Evolutionary conservation across 331 rosid species (phyloP), one percentile per base, ranked within the genome.

Genomic region (Rosa hybrid): DNA sequence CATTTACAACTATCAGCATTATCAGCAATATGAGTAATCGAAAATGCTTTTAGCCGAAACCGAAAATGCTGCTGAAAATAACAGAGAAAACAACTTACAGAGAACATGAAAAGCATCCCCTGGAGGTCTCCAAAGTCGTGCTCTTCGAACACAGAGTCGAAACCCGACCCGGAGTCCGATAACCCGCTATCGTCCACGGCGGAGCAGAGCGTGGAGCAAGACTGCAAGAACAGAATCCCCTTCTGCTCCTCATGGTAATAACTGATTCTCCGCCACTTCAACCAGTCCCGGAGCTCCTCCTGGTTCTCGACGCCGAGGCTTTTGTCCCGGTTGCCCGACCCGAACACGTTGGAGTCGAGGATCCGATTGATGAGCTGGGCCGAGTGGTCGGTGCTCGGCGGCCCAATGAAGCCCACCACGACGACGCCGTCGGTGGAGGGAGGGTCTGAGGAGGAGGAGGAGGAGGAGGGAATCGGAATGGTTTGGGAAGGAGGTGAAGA

Each of bases 41-140:
- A 56, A 56, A 59, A 54, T 54, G 60, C n/a, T 34, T 54, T 57
- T 57, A 18, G 12, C 21, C 63, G 38, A 23, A 59, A 30, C 25
- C 13, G 14, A 59, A 56, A 76, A 23, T 71, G 39, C 34, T 25
- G 1, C 23, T 6, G 42, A 10, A 38, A 62, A 57, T 13, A 13
- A 60, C 11, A n/a, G 34, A n/a, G 67, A 62, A 12, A 78, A 48
- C 71, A 14, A 82, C 98, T 89, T 80, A 95, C 98, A 69, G 93
- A 88, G 92, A 95, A 95, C 98, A 95, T 92, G 89, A 92, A 90
- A 41, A 95, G 91, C 94, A 91, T 79, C 83, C 93, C 99, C 86
- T 89, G 94, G 48, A 89, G 94, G 80, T 92, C 97, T 20, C 93
- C 88, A 57, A 83, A 90, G 69, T 91, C 94, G 42, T 84, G 89